Percentiles rank a stretch among this genome's conserved stretches.
Conservation (phyloP, 1,284 basidiomycete genomes). For the Fomitopsis palustris region DNA sequence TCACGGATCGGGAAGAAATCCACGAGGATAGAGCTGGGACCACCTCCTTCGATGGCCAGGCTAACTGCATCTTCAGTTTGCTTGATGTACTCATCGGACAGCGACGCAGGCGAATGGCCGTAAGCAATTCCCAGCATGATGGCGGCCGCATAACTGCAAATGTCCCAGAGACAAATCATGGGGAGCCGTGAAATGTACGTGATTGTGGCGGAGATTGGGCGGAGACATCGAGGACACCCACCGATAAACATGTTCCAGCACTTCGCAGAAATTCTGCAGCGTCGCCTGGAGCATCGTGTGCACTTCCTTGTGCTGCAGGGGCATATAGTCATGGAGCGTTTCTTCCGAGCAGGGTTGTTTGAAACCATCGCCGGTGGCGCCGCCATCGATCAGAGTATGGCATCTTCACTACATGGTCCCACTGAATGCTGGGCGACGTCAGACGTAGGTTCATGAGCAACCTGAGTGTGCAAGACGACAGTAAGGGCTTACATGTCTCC, state of each 20-base stretch:
- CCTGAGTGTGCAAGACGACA: no score
- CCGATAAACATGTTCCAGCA: no score
- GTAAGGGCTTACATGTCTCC: neutral
- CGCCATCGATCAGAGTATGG: constrained; percentile 28
- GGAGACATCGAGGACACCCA: no score
- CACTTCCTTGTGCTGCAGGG: constrained; percentile 24
- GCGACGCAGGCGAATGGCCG: constrained; percentile 16
- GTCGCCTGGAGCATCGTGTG: constrained; percentile 22
- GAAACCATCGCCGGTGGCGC: constrained; percentile 28
- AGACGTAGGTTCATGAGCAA: no score
- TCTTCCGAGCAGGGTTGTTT: constrained; percentile 23
- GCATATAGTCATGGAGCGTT: constrained; percentile 17
- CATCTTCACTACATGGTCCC: constrained; percentile 20
- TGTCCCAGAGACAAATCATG: no score
- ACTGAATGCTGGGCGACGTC: constrained; percentile 8
- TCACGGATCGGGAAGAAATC: constrained; percentile 24
- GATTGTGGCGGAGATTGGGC: no score
- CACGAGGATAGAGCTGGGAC: constrained; percentile 23
- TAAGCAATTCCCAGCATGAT: constrained; percentile 23
- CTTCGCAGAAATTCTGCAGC: constrained; percentile 14
- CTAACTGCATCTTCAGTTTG: constrained; percentile 18
- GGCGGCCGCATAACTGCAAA: constrained; percentile 18
- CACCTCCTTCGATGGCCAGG: constrained; percentile 18
- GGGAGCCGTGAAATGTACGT: no score
- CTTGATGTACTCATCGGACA: constrained; percentile 18